Conservation (phyloP, 177 flowering plant genomes). For the Vitis hybrid region DNA sequence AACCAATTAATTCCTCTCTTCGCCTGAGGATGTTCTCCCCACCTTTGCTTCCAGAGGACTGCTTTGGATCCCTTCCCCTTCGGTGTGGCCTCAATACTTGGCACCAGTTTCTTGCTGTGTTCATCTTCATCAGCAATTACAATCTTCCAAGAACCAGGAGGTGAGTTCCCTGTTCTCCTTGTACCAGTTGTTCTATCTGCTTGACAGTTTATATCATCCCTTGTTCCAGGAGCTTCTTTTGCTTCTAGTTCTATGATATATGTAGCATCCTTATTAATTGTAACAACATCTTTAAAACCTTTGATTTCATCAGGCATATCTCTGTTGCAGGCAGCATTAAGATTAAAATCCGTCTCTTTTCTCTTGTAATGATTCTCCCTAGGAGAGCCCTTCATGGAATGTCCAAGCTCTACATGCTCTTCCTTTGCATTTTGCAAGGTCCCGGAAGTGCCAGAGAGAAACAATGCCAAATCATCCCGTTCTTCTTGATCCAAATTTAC, state of each 20-base stretch:
- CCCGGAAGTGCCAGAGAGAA: conserved; percentile 61
- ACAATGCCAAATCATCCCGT: conserved; percentile 72
- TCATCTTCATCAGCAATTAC: conserved; percentile 55
- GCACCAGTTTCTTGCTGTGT: conserved; percentile 16
- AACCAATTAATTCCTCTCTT: conserved; percentile 15
- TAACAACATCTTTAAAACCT: conserved; percentile 28
- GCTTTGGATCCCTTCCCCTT: conserved; percentile 54
- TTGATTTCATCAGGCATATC: conserved; percentile 16
- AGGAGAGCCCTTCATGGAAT: conserved; percentile 14
- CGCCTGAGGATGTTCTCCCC: conserved; percentile 29
- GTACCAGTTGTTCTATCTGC: conserved; percentile 37
- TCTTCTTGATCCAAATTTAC: conserved; percentile 77
- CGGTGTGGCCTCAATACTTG: conserved; percentile 37
- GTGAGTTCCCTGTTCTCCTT: conserved; percentile 48
- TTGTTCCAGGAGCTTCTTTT: conserved; percentile 25
- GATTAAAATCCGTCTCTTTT: conserved; percentile 14
- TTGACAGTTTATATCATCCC: conserved; percentile 35
- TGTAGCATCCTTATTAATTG: conserved; percentile 28
- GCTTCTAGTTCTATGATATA: conserved; percentile 41
- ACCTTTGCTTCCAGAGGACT: conserved; percentile 42
- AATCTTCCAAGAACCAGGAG: conserved; percentile 53
- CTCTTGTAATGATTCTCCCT: conserved; percentile 13
- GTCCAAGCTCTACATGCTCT: conserved; percentile 13
- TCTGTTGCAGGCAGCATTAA: conserved; percentile 13
- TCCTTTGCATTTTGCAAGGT: conserved; percentile 22